Percentiles rank a stretch among this genome's conserved stretches.
Evolutionary conservation across 2,329 filamentous ascomycete species (phyloP).

Genomic region (Curvularia lunata): DNA sequence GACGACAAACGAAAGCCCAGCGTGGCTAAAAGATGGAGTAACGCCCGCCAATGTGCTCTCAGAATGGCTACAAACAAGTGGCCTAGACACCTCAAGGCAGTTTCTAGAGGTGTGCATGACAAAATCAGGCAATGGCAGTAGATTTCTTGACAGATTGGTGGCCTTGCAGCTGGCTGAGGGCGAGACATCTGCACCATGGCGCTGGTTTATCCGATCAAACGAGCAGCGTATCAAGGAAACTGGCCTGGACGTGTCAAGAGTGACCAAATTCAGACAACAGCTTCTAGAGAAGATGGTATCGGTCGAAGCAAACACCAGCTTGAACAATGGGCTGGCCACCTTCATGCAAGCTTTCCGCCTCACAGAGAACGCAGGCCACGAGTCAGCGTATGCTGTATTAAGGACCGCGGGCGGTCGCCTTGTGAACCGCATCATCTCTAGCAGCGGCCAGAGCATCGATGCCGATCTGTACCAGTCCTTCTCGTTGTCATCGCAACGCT

Average conservation of each 20-base stretch:
- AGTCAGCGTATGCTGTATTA: conserved; percentile 18
- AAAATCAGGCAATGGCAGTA: conserved; percentile 14
- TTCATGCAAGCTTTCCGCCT: conserved; percentile 36
- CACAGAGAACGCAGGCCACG: conserved; percentile 18
- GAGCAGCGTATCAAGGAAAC: conserved; percentile 30
- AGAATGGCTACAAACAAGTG: conserved; percentile 42
- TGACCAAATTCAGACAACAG: conserved; percentile 28
- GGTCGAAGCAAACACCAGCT: conserved; percentile 16
- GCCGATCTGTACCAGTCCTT: conserved; percentile 37
- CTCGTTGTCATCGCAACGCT: conserved; percentile 24
- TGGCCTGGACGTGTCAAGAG: conserved; percentile 16
- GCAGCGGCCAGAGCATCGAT: conserved; percentile 10
- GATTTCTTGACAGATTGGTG: conserved; percentile 30
- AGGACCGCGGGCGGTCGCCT: conserved; percentile 34
- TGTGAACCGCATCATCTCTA: conserved; percentile 33
- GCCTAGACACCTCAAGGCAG: conserved; percentile 34
- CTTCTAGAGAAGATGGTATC: conserved; percentile 35
- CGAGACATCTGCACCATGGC: conserved; percentile 34
- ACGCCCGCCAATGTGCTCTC: conserved; percentile 31
- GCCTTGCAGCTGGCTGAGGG: conserved; percentile 32
- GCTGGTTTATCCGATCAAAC: conserved; percentile 34
- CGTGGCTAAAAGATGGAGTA: conserved; percentile 13
- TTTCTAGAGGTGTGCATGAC: conserved; percentile 30
- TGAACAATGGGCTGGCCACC: conserved; percentile 27
- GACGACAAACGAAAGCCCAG: conserved; percentile 11